phyloP scores from a whole-genome alignment of 83 land plant species.

The Diphasiastrum complanatum region DNA sequence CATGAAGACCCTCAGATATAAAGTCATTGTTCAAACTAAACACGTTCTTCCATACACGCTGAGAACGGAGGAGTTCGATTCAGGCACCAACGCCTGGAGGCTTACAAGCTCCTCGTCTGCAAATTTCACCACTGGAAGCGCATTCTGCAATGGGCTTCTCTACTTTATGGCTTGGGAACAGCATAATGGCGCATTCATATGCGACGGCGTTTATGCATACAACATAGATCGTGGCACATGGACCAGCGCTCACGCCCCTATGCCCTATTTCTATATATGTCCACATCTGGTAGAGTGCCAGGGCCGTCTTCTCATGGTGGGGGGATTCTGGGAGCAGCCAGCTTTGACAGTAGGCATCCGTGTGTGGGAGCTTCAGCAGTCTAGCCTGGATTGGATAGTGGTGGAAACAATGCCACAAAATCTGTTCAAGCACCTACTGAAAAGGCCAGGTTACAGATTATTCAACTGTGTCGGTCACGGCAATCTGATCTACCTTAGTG shows the following conservation, averaged over 20 bases:
- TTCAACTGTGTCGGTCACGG: constrained; percentile 16
- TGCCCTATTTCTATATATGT: constrained; percentile 16
- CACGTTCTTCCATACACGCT: constrained; percentile 8
- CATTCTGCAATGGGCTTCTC: constrained; percentile 4
- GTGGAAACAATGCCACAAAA: constrained; percentile 12
- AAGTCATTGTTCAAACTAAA: constrained; percentile 6
- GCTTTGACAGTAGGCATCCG: constrained; percentile 11
- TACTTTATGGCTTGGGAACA: constrained; percentile 14
- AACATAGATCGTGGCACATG: constrained; percentile 9
- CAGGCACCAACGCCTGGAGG: background rate
- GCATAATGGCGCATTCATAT: constrained; percentile 11
- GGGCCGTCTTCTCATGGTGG: constrained; percentile 11
- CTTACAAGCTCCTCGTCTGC: constrained; percentile 4
- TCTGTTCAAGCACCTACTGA: constrained; percentile 13
- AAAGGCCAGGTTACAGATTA: constrained; percentile 7
- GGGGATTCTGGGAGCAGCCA: constrained; percentile 19
- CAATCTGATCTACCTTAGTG: constrained; percentile 11
- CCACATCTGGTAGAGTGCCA: constrained; percentile 14
- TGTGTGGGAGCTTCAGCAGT: constrained; percentile 7
- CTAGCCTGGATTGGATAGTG: background rate
- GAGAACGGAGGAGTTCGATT: constrained; percentile 2
- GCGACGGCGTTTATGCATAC: constrained; percentile 14
- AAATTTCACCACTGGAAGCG: constrained; percentile 12
- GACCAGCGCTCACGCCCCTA: constrained; percentile 6
- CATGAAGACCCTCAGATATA: background rate